These are phyloP conservation scores for Alternaria conjuncta DNA, from an alignment of 2,329 filamentous ascomycete genomes.

Conservation along the genomic window DNA sequence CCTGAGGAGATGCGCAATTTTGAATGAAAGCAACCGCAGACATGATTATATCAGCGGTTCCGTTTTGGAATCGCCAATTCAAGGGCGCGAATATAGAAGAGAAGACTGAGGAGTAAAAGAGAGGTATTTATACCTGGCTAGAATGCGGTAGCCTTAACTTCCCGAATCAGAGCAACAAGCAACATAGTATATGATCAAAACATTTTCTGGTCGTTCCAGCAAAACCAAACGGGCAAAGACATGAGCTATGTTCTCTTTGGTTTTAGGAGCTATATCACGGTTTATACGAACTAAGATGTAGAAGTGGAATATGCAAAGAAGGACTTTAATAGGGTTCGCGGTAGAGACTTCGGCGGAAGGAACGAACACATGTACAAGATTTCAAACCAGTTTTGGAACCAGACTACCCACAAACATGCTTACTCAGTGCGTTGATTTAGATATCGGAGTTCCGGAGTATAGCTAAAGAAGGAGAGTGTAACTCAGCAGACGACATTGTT, in stretches of 20 bases:
- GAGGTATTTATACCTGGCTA: not conserved
- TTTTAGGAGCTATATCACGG: not conserved
- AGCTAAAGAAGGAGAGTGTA: not conserved
- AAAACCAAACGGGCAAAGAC: not conserved
- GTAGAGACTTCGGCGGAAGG: not conserved
- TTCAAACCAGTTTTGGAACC: not conserved
- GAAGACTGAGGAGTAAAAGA: not conserved
- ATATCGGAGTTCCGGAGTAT: not conserved
- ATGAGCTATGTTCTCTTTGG: not conserved
- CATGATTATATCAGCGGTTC: no score
- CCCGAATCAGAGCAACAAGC: not conserved
- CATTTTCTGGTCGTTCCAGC: not conserved
- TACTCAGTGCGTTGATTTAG: rapidly evolving
- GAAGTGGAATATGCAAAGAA: not conserved
- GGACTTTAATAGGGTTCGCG: not conserved
- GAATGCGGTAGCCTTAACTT: not conserved
- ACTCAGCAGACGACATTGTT: not conserved
- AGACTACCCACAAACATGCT: not conserved
- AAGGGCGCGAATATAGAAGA: rapidly evolving
- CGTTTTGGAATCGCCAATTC: not conserved
- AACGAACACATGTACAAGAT: not conserved
- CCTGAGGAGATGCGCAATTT: no score
- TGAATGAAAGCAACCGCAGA: no score
- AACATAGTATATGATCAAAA: not conserved
- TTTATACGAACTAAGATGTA: not conserved